Base-by-base conservation (phyloP, 306 rosid species). In the Castanea sativa region DNA sequence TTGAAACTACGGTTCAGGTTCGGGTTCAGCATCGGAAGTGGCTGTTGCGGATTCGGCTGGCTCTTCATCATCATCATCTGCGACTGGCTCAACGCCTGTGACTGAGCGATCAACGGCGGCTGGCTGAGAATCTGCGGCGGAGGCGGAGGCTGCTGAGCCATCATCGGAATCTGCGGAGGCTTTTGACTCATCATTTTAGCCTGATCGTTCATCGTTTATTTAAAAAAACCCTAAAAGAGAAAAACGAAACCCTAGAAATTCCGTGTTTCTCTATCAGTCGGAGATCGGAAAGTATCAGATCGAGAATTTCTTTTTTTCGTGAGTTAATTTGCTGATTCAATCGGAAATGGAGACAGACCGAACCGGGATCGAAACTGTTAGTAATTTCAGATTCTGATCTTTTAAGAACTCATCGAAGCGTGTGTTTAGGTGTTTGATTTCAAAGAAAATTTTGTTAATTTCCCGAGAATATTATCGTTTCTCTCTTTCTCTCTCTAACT, bases 131-230 rank as follows among this genome's bases (percentile, higher is more conserved):
- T 49, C 53, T 49, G 53, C 4, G 53, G 53, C 15, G 81, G 67
- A 38, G 84, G 81, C 78, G 65, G 85, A 63, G 81, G 33, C 45
- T 41, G 45, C 57, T 74, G 83, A 55, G 27, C 69, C 77, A 80
- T 77, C 75, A 77, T 64, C 78, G 63, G 77, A 35, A 80, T 55
- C 77, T 76, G 77, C 73, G 77, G 84, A 51, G 81, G 83, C 35
- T 77, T 82, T 11, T 78, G 89, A 79, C 76, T 88, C 80, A 78
- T 76, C 80, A 85, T 75, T 83, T 80, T 78, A 11, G 86, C 78
- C 80, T 83, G 86, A 81, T 88, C 91, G 86, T 85, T 88, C 91
- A 83, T 88, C 20, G 53, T 58, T 79, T 60, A 30, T 19, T 76
- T 72, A 6, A 14, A 1, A 1, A 68, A 68, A 7, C 43, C 45